Evolutionary conservation across 306 rosid species (phyloP).

Genomic region (Prunus salicina): DNA sequence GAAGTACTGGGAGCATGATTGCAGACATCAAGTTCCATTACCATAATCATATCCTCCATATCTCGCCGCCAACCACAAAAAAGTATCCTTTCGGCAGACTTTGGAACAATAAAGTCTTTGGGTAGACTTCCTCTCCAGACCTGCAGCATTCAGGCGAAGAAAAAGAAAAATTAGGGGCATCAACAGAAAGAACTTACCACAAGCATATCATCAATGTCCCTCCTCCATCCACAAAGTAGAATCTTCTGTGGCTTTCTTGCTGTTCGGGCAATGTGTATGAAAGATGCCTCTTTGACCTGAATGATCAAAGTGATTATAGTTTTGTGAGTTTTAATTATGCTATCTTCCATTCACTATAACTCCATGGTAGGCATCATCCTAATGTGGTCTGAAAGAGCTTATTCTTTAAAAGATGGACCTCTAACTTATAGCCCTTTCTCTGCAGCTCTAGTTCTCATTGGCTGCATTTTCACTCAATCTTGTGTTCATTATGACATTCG

Average conservation of each 20-base stretch:
- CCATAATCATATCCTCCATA: constrained; percentile 96
- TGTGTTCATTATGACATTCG: not conserved
- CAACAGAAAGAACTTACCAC: constrained; percentile 39
- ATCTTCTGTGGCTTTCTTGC: constrained; percentile 48
- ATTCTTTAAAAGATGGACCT: constrained; percentile 9
- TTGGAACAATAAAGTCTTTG: constrained; percentile 67
- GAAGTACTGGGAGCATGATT: constrained; percentile 29
- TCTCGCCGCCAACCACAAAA: constrained; percentile 96
- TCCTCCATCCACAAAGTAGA: constrained; percentile 55
- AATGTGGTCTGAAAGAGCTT: constrained; percentile 18
- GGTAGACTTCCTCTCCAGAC: constrained; percentile 93
- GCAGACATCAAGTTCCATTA: constrained; percentile 41
- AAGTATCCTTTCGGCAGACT: constrained; percentile 76
- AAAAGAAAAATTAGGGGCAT: constrained; percentile 37
- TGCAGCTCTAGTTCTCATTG: not conserved
- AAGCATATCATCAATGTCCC: constrained; percentile 57
- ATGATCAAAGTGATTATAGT: constrained; percentile 43
- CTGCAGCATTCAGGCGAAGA: constrained; percentile 58
- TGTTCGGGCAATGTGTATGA: constrained; percentile 43
- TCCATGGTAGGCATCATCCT: constrained; percentile 33
- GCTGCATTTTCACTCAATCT: not conserved
- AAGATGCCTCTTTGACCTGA: constrained; percentile 50
- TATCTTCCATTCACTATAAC: constrained; percentile 27
- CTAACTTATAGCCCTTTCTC: constrained; percentile 3
- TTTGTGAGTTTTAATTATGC: constrained; percentile 35